Evolutionary conservation across 352 stramenopile genomes (phyloP).

Genomic region (Phytopythium cucurbitacearum): DNA sequence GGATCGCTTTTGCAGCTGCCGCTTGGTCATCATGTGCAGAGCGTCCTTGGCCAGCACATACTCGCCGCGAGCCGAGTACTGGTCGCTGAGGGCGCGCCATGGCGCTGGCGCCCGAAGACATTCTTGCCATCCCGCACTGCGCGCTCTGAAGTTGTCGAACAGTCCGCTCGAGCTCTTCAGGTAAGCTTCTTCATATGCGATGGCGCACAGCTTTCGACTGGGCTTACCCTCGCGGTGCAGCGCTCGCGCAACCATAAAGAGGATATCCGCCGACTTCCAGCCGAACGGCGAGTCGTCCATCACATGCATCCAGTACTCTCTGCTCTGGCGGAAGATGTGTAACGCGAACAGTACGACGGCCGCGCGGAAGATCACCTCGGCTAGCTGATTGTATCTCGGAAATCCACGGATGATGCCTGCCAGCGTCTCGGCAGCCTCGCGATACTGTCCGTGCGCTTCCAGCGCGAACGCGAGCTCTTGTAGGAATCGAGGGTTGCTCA

Average conservation of each 20-base stretch:
- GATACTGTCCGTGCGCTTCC: slow-evolving; percentile 33
- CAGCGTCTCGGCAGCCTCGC: slow-evolving; percentile 48
- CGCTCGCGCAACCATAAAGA: slow-evolving; percentile 56
- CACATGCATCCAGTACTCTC: slow-evolving; percentile 64
- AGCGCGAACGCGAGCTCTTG: slow-evolving; percentile 53
- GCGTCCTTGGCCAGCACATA: slow-evolving; percentile 60
- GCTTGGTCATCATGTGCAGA: slow-evolving; percentile 54
- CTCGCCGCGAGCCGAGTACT: slow-evolving; percentile 39
- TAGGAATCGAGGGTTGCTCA: slow-evolving; percentile 49
- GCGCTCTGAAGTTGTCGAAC: not conserved
- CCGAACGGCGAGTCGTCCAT: slow-evolving; percentile 44
- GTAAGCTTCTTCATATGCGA: slow-evolving; percentile 72
- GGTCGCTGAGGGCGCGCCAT: slow-evolving; percentile 48
- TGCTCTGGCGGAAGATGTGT: slow-evolving; percentile 54
- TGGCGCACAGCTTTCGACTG: slow-evolving; percentile 31
- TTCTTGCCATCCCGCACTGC: slow-evolving; percentile 27
- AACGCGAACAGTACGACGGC: slow-evolving; percentile 55
- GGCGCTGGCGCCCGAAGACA: slow-evolving; percentile 49
- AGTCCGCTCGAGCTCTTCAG: slow-evolving; percentile 23
- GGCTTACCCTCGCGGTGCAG: slow-evolving; percentile 52
- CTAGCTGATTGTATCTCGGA: slow-evolving; percentile 40
- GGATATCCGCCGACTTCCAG: slow-evolving; percentile 45
- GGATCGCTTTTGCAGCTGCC: slow-evolving; percentile 27
- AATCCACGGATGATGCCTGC: slow-evolving; percentile 56
- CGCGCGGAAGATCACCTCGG: slow-evolving; percentile 64